phyloP scores from a whole-genome alignment of 495 filamentous ascomycete genomes.

The Annulohypoxylon bovei region DNA sequence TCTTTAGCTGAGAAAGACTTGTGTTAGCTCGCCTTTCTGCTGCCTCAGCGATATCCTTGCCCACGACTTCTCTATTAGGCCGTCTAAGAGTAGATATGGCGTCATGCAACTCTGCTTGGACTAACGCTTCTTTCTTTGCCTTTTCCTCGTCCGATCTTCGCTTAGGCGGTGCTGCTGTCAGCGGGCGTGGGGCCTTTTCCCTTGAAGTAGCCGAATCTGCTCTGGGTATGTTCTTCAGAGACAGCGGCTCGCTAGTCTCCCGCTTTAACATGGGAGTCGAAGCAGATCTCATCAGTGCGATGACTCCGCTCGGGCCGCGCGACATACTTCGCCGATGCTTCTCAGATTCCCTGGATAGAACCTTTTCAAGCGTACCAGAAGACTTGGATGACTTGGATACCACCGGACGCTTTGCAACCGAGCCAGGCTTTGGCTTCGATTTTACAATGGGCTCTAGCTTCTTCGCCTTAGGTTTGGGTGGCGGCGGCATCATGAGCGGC shows the following conservation, averaged over 20 bases:
- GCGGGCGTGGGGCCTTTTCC: constrained; percentile 43
- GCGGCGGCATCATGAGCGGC: constrained; percentile 70
- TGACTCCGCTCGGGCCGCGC: constrained; percentile 58
- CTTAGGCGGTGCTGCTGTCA: constrained; percentile 13
- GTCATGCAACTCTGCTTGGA: constrained; percentile 82
- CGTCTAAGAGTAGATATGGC: constrained; percentile 86
- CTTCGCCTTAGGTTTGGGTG: constrained; percentile 63
- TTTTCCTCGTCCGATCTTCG: constrained; percentile 64
- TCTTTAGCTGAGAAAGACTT: constrained; percentile 51
- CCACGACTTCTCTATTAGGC: constrained; percentile 83
- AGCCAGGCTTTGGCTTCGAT: constrained; percentile 61
- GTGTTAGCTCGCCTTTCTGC: constrained; percentile 67
- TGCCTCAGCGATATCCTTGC: constrained; percentile 75
- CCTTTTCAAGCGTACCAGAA: constrained; percentile 71
- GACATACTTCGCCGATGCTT: constrained; percentile 61
- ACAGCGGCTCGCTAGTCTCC: constrained; percentile 67
- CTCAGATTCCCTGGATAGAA: constrained; percentile 72
- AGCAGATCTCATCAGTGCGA: constrained; percentile 74
- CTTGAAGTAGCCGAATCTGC: constrained; percentile 51
- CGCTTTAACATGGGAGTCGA: constrained; percentile 72
- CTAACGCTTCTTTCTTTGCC: constrained; percentile 74
- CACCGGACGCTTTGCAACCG: constrained; percentile 62
- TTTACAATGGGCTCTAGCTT: constrained; percentile 45
- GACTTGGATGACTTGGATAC: constrained; percentile 59
- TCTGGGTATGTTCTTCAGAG: constrained; percentile 62